phyloP scores from a whole-genome alignment of 768 basidiomycete species.

The Mycena capillaripes region DNA sequence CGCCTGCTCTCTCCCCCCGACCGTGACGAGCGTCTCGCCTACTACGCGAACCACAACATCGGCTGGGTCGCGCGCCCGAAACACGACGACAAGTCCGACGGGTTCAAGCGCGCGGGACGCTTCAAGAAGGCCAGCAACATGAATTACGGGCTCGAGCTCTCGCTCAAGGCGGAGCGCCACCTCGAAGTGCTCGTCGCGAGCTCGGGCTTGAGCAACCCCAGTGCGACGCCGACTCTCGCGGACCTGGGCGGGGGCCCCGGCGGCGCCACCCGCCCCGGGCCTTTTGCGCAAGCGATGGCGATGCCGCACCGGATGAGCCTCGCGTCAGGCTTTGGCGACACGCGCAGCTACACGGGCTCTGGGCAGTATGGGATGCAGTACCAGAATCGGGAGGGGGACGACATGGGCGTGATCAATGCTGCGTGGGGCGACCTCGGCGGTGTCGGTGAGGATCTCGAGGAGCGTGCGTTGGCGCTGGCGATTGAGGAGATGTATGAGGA shows the following conservation, averaged over 20 bases:
- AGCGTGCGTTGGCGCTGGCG: slow-evolving; percentile 78
- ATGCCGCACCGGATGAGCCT: slow-evolving; percentile 37
- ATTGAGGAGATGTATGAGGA: slow-evolving; percentile 80
- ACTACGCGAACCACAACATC: slow-evolving; percentile 80
- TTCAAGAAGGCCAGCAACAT: slow-evolving; percentile 97
- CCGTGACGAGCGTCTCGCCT: slow-evolving; percentile 73
- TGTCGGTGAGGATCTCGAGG: slow-evolving; percentile 62
- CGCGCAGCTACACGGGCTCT: slow-evolving; percentile 41
- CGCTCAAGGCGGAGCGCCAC: slow-evolving; percentile 69
- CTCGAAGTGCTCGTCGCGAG: slow-evolving; percentile 57
- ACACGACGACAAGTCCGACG: slow-evolving; percentile 66
- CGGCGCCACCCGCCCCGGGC: too few relatives aligned
- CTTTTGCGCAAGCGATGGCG: not conserved
- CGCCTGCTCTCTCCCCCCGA: slow-evolving; percentile 69
- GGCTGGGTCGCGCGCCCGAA: slow-evolving; percentile 86
- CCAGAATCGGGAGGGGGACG: slow-evolving; percentile 75
- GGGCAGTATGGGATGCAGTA: slow-evolving; percentile 75
- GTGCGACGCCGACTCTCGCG: slow-evolving; percentile 22
- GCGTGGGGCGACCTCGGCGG: slow-evolving; percentile 33
- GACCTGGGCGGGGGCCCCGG: slow-evolving; percentile 14
- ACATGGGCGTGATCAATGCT: slow-evolving; percentile 53
- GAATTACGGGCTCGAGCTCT: slow-evolving; percentile 87
- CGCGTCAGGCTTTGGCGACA: slow-evolving; percentile 40
- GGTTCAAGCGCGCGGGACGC: slow-evolving; percentile 80
- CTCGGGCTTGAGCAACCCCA: slow-evolving; percentile 20